phyloP scores from a whole-genome alignment of 192 early-diverging fungal species.

The Coemansia sp. region DNA sequence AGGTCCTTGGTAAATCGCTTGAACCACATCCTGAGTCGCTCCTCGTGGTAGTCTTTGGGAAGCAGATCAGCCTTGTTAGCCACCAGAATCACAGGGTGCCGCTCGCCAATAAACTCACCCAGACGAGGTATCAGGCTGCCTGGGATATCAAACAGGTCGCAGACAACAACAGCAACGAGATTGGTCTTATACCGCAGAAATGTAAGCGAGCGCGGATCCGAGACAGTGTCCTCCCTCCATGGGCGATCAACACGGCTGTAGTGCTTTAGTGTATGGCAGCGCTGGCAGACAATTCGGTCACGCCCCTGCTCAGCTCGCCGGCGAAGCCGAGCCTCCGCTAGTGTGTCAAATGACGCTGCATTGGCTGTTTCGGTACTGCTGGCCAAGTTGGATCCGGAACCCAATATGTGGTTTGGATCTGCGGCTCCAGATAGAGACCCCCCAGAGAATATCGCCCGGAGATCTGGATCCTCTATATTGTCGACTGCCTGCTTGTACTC shows the following conservation, averaged over 20 bases:
- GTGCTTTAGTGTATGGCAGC: conserved; percentile 64
- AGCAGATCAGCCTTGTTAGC: conserved; percentile 74
- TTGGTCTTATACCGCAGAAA: conserved; percentile 58
- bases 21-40: conserved; percentile 59
- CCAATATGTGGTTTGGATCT: conserved; percentile 16
- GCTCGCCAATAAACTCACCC: conserved; percentile 54
- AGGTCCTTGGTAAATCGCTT: conserved; percentile 45
- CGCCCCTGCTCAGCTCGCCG: conserved; percentile 46
- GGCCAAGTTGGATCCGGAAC: neutral
- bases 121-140: conserved; percentile 56
- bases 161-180: conserved; percentile 58
- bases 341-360: conserved; percentile 7
- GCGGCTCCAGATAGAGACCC: conserved; percentile 22
- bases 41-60: conserved; percentile 55
- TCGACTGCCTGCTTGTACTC: conserved; percentile 37
- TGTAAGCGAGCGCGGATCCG: conserved; percentile 52
- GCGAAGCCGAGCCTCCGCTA: conserved; percentile 21
- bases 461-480: conserved; percentile 44
- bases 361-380: neutral
- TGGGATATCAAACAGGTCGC: conserved; percentile 70
- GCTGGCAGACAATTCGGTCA: conserved; percentile 59
- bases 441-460: conserved; percentile 34
- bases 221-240: conserved; percentile 56
- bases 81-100: conserved; percentile 60
- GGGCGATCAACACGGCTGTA: conserved; percentile 50